A percentile compares a stretch with the other conserved stretches of the same genome.
Evolutionary conservation across 768 basidiomycete species (phyloP).

Genomic region (Leccinum rimulosum): DNA sequence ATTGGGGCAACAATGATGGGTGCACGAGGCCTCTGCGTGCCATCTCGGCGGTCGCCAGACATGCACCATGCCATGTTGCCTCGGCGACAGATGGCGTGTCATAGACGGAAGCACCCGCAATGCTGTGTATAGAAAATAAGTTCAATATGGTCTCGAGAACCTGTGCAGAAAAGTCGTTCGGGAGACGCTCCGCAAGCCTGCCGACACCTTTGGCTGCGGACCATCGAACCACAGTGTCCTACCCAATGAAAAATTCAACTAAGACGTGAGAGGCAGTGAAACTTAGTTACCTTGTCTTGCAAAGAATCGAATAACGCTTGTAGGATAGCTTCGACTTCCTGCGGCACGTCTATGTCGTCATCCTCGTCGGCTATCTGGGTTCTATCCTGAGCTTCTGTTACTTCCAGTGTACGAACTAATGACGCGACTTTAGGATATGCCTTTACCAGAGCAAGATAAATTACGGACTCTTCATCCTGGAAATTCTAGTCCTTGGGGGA

Average conservation of each 20-base stretch:
- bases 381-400: slow-evolving; percentile 5
- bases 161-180: slow-evolving; percentile 70
- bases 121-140: slow-evolving; percentile 74
- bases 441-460: slow-evolving; percentile 24
- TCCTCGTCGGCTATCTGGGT: slow-evolving; percentile 25
- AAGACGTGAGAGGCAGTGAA: background rate
- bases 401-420: slow-evolving; percentile 27
- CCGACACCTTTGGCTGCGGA: slow-evolving; percentile 92
- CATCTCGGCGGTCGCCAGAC: slow-evolving; percentile 89
- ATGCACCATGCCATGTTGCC: slow-evolving; percentile 92
- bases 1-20: slow-evolving; percentile 51
- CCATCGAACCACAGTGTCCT: slow-evolving; percentile 96
- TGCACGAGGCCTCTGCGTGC: slow-evolving; percentile 76
- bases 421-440: slow-evolving; percentile 13
- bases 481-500: slow-evolving; percentile 40
- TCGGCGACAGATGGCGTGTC: slow-evolving; percentile 79
- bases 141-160: slow-evolving; percentile 77
- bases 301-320: slow-evolving; percentile 70
- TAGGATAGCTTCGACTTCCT: slow-evolving; percentile 71
- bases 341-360: slow-evolving; percentile 65
- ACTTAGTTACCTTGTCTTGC: slow-evolving; percentile 71
- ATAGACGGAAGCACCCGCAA: slow-evolving; percentile 60
- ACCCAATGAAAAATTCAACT: slow-evolving; percentile 4
- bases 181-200: slow-evolving; percentile 78
- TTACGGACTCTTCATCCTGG: slow-evolving; percentile 43